Percentiles rank a stretch among this genome's conserved stretches.
phyloP scores from a whole-genome alignment of 2,329 filamentous ascomycete genomes.

The Aureobasidium sp. region DNA sequence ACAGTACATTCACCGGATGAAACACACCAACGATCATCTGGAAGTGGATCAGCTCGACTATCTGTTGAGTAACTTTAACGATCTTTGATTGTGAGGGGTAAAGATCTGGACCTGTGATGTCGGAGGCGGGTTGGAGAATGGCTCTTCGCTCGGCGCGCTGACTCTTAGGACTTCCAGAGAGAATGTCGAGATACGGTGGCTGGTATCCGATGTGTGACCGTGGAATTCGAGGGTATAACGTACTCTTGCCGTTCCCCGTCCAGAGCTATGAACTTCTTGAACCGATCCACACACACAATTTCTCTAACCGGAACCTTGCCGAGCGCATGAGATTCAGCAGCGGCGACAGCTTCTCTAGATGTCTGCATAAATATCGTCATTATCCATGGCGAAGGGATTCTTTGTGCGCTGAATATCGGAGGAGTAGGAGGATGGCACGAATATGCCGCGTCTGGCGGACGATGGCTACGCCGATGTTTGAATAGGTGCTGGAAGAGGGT shows the following conservation, averaged over 20 bases:
- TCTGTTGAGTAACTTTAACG: background rate
- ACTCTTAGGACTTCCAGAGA: too few relatives aligned
- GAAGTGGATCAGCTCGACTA: slow-evolving; percentile 23
- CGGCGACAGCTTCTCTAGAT: background rate
- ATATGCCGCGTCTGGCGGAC: background rate
- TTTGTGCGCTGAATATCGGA: background rate
- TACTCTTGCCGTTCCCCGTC: too few relatives aligned
- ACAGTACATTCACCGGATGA: slow-evolving; percentile 28
- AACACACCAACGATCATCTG: slow-evolving; percentile 26
- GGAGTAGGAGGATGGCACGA: background rate
- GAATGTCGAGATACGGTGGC: too few relatives aligned
- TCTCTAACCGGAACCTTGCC: background rate
- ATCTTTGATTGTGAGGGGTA: background rate
- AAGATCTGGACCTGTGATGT: too few relatives aligned
- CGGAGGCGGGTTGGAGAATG: too few relatives aligned
- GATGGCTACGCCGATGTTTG: background rate
- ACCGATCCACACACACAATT: too few relatives aligned
- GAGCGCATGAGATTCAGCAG: background rate
- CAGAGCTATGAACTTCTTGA: too few relatives aligned
- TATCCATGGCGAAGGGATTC: background rate
- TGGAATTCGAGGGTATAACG: too few relatives aligned
- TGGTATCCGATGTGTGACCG: too few relatives aligned
- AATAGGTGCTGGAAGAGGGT: background rate
- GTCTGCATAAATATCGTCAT: background rate
- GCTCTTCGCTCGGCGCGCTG: too few relatives aligned